Conservation (phyloP, 2,329 filamentous ascomycete genomes). For the Diaporthe humulicola region DNA sequence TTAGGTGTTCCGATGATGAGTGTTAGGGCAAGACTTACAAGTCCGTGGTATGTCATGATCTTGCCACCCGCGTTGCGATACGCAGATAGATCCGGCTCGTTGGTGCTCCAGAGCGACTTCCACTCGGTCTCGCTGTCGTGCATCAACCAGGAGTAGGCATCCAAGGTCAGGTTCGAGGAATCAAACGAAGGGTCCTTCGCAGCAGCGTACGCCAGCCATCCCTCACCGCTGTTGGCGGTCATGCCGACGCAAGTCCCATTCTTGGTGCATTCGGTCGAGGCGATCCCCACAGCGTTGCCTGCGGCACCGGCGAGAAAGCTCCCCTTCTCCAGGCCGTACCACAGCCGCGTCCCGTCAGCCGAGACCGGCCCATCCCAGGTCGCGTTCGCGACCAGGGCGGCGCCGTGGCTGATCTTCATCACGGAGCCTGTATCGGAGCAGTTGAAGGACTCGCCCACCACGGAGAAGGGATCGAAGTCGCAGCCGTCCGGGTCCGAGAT, state of each 20-base stretch:
- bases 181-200: neutral
- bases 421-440: neutral
- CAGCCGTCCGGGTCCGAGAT: slow-evolving; percentile 53
- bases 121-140: neutral
- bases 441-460: neutral
- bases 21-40: neutral
- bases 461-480: slow-evolving; percentile 40
- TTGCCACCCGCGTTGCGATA: neutral
- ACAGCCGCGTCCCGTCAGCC: slow-evolving; percentile 6
- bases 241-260: slow-evolving; percentile 1
- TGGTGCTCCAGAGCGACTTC: neutral
- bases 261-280: neutral
- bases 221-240: neutral
- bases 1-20: neutral
- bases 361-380: neutral
- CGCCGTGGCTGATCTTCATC: neutral
- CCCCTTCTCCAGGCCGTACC: neutral
- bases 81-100: neutral
- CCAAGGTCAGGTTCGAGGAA: neutral
- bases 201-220: neutral
- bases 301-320: neutral
- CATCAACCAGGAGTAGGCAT: neutral
- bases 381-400: neutral
- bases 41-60: slow-evolving; percentile 5
- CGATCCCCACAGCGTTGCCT: neutral